Base-by-base conservation (phyloP, 2,329 filamentous ascomycete genomes). In the Aspergillus luchuensis region DNA sequence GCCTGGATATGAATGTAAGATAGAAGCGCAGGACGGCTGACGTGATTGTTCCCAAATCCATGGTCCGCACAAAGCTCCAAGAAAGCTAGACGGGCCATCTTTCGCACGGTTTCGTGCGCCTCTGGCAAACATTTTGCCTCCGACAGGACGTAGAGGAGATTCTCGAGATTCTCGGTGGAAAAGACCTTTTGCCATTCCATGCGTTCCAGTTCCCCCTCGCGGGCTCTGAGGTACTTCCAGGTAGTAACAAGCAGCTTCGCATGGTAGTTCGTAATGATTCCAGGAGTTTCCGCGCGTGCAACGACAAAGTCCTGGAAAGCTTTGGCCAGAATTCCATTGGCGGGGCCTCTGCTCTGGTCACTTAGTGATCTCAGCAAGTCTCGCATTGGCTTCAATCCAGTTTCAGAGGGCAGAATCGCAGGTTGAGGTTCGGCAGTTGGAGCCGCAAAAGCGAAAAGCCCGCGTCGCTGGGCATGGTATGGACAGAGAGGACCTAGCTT, bases 311-410 rank as follows among this genome's bases (percentile, higher is more conserved):
- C 77, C 58, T 79, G 81, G 74, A 90, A 88, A 5, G 90, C 91
- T 38, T 84, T 79, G 0, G 86, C 76, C 2, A 97, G 79, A 36
- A 90, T 85, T n/a, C 81, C 74, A 3, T 81, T 78, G 0, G 85
- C 75, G 15, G 91, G 92, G 8, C 86, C 84, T 36, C 91, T 85
- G 38, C 87, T 80, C 55, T 85, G 82, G 58, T 90, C 84, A 55
- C 84, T 81, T 66, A 88, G 79, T 62, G 86, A 84, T 66, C 85
- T 85, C 56, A 85, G 80, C 73, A 91, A 84, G 60, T 90, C 84
- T 68, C 90, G 84, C 78, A 97, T 85, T 15, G 84, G 84, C 65
- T 87, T 86, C 69, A 92, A 85, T 56, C 92, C 92, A 0, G 69
- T 68, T 53, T 77, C 75, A 2, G 74, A 74, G 86, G 89, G 69